Evolutionary conservation across 106 monocot genomes (phyloP).

Genomic region (Phalaenopsis aphrodite): DNA sequence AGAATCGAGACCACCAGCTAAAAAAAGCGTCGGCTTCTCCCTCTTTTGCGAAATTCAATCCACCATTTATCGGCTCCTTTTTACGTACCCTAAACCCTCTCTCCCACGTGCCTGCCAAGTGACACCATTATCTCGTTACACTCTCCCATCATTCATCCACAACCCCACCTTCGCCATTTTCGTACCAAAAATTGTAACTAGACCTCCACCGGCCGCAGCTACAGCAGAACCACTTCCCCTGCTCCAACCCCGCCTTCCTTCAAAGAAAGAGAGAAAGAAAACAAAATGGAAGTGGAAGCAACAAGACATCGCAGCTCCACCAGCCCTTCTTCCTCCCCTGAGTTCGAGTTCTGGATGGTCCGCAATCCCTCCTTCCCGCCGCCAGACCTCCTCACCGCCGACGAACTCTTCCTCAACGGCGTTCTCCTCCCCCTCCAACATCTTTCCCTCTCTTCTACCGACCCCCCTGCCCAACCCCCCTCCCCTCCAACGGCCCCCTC

Average conservation of each 20-base stretch:
- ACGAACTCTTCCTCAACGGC: slow-evolving; percentile 39
- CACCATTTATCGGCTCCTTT: background rate
- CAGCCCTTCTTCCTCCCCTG: slow-evolving; percentile 21
- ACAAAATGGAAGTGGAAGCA: slow-evolving; percentile 6
- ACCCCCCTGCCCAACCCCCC: background rate
- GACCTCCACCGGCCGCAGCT: background rate
- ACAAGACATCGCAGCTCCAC: slow-evolving; percentile 1
- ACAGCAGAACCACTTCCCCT: background rate
- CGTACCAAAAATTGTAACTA: background rate
- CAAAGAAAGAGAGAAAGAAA: background rate
- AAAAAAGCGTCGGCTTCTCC: too few relatives aligned
- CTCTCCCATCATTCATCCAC: background rate
- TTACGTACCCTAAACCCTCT: background rate
- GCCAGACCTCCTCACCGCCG: slow-evolving; percentile 30
- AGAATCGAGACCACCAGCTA: too few relatives aligned
- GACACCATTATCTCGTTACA: background rate
- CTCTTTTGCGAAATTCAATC: too few relatives aligned
- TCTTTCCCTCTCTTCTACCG: slow-evolving; percentile 14
- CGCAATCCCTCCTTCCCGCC: slow-evolving; percentile 15
- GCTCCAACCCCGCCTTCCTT: background rate
- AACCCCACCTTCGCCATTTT: background rate
- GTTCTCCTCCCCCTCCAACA: slow-evolving; percentile 46
- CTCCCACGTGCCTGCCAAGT: background rate
- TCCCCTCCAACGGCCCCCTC: background rate
- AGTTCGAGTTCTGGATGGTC: slow-evolving; percentile 47